Conservation (phyloP, 2,329 filamentous ascomycete species). For the Aspergillus sp. region DNA sequence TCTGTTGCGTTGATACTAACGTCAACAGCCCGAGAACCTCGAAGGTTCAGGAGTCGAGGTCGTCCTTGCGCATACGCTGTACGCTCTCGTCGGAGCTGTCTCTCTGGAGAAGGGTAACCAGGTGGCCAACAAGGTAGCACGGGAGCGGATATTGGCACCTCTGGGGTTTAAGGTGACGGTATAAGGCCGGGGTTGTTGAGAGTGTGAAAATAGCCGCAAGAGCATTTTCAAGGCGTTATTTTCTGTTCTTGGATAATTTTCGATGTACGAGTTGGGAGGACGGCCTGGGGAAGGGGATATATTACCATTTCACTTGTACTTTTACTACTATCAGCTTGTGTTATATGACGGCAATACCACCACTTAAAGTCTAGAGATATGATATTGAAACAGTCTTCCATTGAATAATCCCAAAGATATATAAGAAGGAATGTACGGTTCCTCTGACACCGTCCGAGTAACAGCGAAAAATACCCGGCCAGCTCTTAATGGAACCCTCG, state of each 20-base stretch:
- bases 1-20: not conserved
- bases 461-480: slow-evolving; percentile 64
- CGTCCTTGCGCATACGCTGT: slow-evolving; percentile 74
- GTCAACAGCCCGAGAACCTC: slow-evolving; percentile 62
- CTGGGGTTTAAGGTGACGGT: slow-evolving; percentile 40
- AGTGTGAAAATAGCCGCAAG: slow-evolving; percentile 25
- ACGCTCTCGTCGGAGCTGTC: slow-evolving; percentile 84
- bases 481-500: slow-evolving; percentile 69
- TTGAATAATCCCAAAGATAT: slow-evolving; percentile 1
- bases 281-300: slow-evolving; percentile 5
- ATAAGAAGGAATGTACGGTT: slow-evolving; percentile 59
- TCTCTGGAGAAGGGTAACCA: slow-evolving; percentile 84
- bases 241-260: slow-evolving; percentile 22
- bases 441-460: slow-evolving; percentile 85
- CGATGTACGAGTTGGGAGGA: slow-evolving; percentile 21
- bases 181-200: slow-evolving; percentile 18
- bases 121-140: slow-evolving; percentile 70
- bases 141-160: slow-evolving; percentile 69
- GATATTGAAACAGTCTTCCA: not conserved
- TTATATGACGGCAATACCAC: slow-evolving; percentile 26
- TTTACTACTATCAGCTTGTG: slow-evolving; percentile 26
- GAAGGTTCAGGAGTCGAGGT: slow-evolving; percentile 69
- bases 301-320: slow-evolving; percentile 28
- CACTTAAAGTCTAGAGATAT: slow-evolving; percentile 3
- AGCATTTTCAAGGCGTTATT: slow-evolving; percentile 40